Evolutionary conservation across 495 filamentous ascomycete species (phyloP).

Genomic region (Penicillium chermesinum): DNA sequence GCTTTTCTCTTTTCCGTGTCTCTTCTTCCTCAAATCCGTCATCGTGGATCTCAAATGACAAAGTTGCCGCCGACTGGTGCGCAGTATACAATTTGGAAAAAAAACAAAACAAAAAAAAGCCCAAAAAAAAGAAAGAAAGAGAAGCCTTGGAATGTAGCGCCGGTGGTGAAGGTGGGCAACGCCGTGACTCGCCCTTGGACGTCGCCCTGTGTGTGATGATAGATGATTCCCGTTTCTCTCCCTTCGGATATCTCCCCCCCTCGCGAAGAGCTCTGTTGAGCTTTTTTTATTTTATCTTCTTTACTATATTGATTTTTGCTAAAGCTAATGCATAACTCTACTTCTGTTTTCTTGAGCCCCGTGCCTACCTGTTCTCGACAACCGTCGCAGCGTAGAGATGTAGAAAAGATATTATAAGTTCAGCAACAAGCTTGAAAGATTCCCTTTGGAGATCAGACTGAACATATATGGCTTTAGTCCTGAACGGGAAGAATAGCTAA

Average conservation of each 20-base stretch:
- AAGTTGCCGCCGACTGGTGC: conserved; percentile 12
- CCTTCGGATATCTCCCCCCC: conserved; percentile 21
- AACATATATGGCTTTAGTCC: no score
- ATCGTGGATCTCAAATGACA: conserved; percentile 26
- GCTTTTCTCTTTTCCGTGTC: conserved; percentile 35
- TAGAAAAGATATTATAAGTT: no score
- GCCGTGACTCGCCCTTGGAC: conserved; percentile 9
- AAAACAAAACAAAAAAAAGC: conserved; percentile 16
- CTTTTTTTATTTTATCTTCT: conserved; percentile 20
- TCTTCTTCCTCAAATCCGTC: conserved; percentile 16
- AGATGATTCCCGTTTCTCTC: conserved; percentile 28
- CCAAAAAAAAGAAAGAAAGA: conserved; percentile 5
- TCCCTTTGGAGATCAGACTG: no score
- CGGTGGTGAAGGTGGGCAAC: conserved; percentile 13
- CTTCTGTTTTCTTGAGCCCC: conserved; percentile 6
- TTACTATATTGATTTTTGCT: conserved; percentile 21
- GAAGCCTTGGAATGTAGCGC: conserved; percentile 14
- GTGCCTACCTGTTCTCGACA: neutral
- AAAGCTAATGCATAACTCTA: conserved; percentile 38
- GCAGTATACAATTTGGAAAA: conserved; percentile 23
- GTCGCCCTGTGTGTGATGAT: conserved; percentile 27
- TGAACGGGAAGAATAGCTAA: conserved; percentile 1
- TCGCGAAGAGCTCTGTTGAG: conserved; percentile 23
- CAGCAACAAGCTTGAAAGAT: no score
- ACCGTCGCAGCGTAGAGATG: no score